A percentile compares a stretch with the other conserved stretches of the same genome.
These are phyloP conservation scores for Tulasnella sp. DNA, from an alignment of 768 basidiomycete genomes.

Conservation along the genomic window DNA sequence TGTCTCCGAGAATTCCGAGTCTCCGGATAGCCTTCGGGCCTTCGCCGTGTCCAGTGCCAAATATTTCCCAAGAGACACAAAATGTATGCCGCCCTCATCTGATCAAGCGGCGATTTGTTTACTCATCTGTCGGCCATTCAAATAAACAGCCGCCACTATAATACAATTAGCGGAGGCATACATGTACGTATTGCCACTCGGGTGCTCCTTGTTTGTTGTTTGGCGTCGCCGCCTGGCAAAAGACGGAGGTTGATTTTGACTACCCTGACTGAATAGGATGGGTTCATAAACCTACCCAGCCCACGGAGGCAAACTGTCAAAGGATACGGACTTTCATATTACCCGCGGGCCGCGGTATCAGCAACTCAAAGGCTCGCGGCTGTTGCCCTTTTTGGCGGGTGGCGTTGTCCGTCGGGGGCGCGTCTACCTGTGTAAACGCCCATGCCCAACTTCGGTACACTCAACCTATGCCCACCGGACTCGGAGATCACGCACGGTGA, in stretches of 20 bases:
- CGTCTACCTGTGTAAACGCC: no score
- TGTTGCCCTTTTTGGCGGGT: neutral
- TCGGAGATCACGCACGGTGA: no score
- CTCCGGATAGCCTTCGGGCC: neutral
- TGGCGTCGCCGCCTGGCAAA: no score
- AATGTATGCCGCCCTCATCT: neutral
- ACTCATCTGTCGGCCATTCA: neutral
- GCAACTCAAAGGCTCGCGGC: neutral
- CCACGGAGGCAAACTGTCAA: neutral
- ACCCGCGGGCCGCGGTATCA: neutral
- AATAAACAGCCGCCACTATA: neutral
- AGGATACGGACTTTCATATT: no score
- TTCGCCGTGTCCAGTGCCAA: neutral
- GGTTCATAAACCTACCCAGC: no score
- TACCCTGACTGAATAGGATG: no score
- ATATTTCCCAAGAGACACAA: neutral
- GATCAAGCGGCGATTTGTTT: neutral
- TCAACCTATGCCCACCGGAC: no score
- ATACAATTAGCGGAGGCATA: neutral
- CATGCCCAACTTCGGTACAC: no score
- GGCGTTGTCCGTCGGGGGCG: neutral
- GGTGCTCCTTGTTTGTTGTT: neutral
- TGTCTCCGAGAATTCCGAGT: neutral
- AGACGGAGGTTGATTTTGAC: no score
- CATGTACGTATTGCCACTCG: no score